Evolutionary conservation across 352 stramenopile species (phyloP).

Genomic region (Nothophytophthora sp.): DNA sequence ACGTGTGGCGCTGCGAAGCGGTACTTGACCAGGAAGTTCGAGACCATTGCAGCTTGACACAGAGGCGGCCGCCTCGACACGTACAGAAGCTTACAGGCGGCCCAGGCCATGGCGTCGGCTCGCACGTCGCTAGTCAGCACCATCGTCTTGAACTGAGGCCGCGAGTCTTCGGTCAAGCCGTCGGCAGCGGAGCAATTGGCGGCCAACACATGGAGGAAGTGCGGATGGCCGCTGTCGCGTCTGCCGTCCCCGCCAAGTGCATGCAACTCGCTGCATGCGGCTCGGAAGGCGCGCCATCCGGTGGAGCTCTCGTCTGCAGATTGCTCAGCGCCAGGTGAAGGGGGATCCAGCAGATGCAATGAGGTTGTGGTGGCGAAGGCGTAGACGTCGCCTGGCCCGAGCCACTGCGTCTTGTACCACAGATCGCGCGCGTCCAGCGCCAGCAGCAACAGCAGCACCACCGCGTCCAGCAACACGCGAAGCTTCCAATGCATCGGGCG

Average conservation of each 20-base stretch:
- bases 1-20: conserved; percentile 24
- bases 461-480: conserved; percentile 22
- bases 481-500: conserved; percentile 27
- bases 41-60: conserved; percentile 47
- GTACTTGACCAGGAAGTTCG: conserved; percentile 39
- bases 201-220: conserved; percentile 35
- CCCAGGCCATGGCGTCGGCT: conserved; percentile 50
- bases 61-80: conserved; percentile 31
- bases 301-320: conserved; percentile 13
- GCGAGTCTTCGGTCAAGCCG: conserved; percentile 13
- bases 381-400: conserved; percentile 47
- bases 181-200: conserved; percentile 26
- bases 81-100: conserved; percentile 45
- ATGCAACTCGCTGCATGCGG: conserved; percentile 27
- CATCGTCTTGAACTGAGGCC: conserved; percentile 17
- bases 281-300: conserved; percentile 44
- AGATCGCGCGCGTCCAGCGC: conserved; percentile 44
- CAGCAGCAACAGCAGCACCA: conserved; percentile 37
- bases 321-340: neutral
- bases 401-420: conserved; percentile 57
- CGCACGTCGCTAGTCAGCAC: conserved; percentile 41
- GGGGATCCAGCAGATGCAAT: conserved; percentile 11
- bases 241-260: conserved; percentile 19
- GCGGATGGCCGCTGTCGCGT: conserved; percentile 4
- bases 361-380: conserved; percentile 33